phyloP scores from a whole-genome alignment of 441 rosid genomes.

The Populus hybrid region DNA sequence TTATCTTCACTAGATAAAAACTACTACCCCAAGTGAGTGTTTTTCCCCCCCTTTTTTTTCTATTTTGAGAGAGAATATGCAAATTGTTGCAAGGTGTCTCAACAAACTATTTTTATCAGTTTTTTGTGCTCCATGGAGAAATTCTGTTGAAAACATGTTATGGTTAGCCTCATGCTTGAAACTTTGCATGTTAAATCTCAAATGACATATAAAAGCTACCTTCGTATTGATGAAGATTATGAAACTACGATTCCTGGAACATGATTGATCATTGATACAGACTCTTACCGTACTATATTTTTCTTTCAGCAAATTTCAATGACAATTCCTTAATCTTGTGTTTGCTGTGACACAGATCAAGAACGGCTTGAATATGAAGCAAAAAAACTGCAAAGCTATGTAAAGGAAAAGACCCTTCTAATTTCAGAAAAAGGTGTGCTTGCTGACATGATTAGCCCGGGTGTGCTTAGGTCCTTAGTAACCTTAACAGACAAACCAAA shows the following conservation, averaged over 20 bases:
- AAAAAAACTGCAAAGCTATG: slow-evolving; percentile 67
- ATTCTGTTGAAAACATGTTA: too few species aligned
- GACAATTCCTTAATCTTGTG: slow-evolving; percentile 3
- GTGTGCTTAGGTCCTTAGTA: slow-evolving; percentile 44
- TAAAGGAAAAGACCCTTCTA: slow-evolving; percentile 67
- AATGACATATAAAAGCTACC: background rate
- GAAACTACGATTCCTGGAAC: background rate
- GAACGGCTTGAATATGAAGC: slow-evolving; percentile 54
- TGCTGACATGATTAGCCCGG: too few species aligned
- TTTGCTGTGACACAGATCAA: slow-evolving; percentile 48
- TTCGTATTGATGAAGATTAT: background rate
- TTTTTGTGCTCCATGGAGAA: too few species aligned
- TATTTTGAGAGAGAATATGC: background rate
- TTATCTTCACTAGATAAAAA: too few species aligned
- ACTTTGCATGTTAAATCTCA: too few species aligned
- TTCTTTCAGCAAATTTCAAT: background rate
- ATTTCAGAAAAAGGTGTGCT: too few species aligned
- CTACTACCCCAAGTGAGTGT: too few species aligned
- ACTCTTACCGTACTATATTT: background rate
- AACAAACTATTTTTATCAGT: too few species aligned
- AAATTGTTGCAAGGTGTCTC: too few species aligned
- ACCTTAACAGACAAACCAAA: slow-evolving; percentile 54
- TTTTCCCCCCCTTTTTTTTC: background rate
- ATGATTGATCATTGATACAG: background rate
- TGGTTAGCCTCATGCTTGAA: too few species aligned